Base-by-base conservation (phyloP, 768 basidiomycete species). In the Pleurotus pulmonarius region DNA sequence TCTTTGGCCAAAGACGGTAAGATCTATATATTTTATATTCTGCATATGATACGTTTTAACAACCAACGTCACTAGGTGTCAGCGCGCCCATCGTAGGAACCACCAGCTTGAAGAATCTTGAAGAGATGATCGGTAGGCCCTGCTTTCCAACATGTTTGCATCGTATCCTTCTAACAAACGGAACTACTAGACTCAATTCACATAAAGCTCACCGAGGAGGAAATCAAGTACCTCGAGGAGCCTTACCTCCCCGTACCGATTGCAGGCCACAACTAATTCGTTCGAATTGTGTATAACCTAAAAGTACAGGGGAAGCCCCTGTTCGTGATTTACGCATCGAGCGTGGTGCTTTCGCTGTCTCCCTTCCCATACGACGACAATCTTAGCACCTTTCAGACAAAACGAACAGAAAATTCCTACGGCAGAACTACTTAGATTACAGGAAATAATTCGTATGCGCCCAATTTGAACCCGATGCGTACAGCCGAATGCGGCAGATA, bases 221-320 rank as follows among this genome's bases (percentile, higher is more conserved):
- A 87, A 64, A 67, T 79, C 37, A 74, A 80, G 64, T 75, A 73
- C 54, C 75, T 87, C 44, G 75, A 79, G 53, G 75, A 82, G 60
- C 74, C 77, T 4, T 86, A 86, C 68, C 49, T 64, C 41, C 76
- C 83, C 1, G 71, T 72, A 56, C 58, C 63, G 1, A 67, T 83
- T 22, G 66, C 79, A 22, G 80, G 83, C 8, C 78, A 82, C 61
- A 29, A 15, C 38, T 49, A 20, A 26, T 3, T 22, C 24, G 18
- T 52, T 44, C 34, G 44, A 5, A 37, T 37, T 16, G 9, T 26
- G 39, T 39, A 16, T 26, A 48, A 15, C 6, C 11, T 22, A 22
- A 48, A 48, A 48, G 9, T 8, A 3, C 13, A 11, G 15, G 15
- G 22, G 22, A 8, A 15, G 9, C 26, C 46, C 46, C 22, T 48